Percentiles rank a stretch among this genome's conserved stretches.
Conservation (phyloP, 805 yeast species). For the Saccharomycopsis sp. region DNA sequence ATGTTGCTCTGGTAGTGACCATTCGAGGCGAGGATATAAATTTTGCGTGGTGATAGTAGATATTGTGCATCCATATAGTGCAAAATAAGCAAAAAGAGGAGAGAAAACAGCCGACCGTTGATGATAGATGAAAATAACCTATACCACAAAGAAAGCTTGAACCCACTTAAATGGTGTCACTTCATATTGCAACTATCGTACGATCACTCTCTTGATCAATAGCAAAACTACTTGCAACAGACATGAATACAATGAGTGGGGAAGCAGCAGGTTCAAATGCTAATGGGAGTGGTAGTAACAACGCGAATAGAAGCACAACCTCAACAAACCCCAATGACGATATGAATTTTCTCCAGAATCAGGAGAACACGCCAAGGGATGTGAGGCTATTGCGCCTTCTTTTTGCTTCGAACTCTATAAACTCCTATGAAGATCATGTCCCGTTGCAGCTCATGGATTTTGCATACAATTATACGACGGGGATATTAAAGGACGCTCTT, state of each 20-base stretch:
- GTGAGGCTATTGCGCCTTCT: slow-evolving; percentile 85
- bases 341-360: slow-evolving; percentile 22
- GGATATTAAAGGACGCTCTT: slow-evolving; percentile 83
- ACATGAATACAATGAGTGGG: neutral
- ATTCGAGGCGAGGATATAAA: too few relatives aligned
- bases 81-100: too few relatives aligned
- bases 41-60: too few relatives aligned
- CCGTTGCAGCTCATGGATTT: slow-evolving; percentile 96
- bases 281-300: neutral
- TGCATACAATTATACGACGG: slow-evolving; percentile 83
- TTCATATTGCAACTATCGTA: neutral
- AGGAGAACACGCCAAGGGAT: slow-evolving; percentile 62
- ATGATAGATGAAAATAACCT: too few relatives aligned
- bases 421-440: slow-evolving; percentile 89
- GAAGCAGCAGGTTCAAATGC: neutral
- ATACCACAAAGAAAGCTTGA: too few relatives aligned
- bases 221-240: neutral
- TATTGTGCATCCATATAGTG: too few relatives aligned
- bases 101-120: too few relatives aligned
- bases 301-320: neutral
- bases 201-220: neutral
- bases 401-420: slow-evolving; percentile 88
- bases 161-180: too few relatives aligned
- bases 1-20: too few relatives aligned
- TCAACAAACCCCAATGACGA: neutral